Base-by-base conservation (phyloP, 2,329 filamentous ascomycete genomes). In the Atkinsonella texensis region DNA sequence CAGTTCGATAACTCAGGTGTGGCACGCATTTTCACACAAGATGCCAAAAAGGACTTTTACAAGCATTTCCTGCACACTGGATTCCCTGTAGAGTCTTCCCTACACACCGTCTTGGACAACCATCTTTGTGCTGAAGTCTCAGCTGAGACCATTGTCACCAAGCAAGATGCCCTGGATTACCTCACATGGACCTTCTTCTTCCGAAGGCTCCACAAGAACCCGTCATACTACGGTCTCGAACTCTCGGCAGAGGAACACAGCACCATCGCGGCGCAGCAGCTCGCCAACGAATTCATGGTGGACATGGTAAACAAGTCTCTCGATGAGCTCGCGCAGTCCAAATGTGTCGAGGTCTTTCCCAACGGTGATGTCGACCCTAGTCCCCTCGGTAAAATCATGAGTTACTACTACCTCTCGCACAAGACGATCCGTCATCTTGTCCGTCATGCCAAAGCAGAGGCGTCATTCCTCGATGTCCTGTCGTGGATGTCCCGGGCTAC, bases 131-230 rank as follows among this genome's bases (percentile, higher is more conserved):
- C 93, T 53, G 93, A 98, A 70, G 83, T 97, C 6, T 95, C 90
- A 0, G 89, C 93, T 1, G 90, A 88, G 58, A 98, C 93, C 0
- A 87, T 98, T 48, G 74, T 85, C 33, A 95, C 89, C 9, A 96
- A 96, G 68, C 93, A 98, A 68, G 93, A 98, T 69, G 93, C 93
- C 1, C 77, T 98, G 4, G 94, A 98, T 68, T 98, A 98, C 64
- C 72, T 98, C 50, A 98, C 93, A 0, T 98, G 94, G 93, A 98
- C 94, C 1, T 98, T 98, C 74, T 98, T 98, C 79, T 98, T 98
- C 77, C 82, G 94, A 2, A 79, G 93, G 11, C 72, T 98, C 40
- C 93, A 98, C 73, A 98, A 98, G 74, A 98, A 98, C 60, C 93
- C 93, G 1, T 95, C 90, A 0, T 98, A 95, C 70, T 98, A 98